Conservation (phyloP, 2,329 filamentous ascomycete genomes). For the Diaporthe citriasiana region DNA sequence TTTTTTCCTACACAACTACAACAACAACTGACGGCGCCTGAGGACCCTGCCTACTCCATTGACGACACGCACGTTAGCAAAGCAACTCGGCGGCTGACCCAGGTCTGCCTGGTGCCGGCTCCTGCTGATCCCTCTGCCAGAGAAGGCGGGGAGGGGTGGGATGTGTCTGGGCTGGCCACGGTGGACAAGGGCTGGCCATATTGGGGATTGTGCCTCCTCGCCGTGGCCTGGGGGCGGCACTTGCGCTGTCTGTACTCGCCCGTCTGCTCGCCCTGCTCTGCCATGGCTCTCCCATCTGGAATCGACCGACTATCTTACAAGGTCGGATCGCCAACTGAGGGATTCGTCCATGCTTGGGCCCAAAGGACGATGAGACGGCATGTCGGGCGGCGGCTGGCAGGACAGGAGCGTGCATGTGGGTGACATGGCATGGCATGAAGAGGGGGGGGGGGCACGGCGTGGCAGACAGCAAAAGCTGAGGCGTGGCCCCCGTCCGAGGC, state of each 20-base stretch:
- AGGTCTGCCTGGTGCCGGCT: constrained; percentile 34
- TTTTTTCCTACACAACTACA: constrained; percentile 50
- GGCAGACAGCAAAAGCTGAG: constrained; percentile 21
- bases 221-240: constrained; percentile 25
- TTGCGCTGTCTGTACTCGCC: constrained; percentile 6
- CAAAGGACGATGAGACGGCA: constrained; percentile 1
- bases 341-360: neutral
- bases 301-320: neutral
- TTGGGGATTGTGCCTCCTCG: constrained; percentile 28
- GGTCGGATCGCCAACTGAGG: constrained; percentile 12
- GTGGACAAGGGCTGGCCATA: constrained; percentile 17
- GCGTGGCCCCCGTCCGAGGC: constrained; percentile 28
- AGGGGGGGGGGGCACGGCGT: constrained; percentile 6
- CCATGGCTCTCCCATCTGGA: constrained; percentile 6
- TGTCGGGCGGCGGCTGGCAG: constrained; percentile 6
- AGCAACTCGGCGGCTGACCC: constrained; percentile 28
- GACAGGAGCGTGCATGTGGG: constrained; percentile 28
- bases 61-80: constrained; percentile 44
- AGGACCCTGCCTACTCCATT: constrained; percentile 55
- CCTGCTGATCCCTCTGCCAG: constrained; percentile 37
- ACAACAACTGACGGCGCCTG: constrained; percentile 53
- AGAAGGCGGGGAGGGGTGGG: constrained; percentile 32
- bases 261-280: neutral
- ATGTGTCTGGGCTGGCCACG: constrained; percentile 29
- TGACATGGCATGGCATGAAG: constrained; percentile 27